Conservation (phyloP, 441 rosid genomes). For the Pelargonium myrrhifolium region DNA sequence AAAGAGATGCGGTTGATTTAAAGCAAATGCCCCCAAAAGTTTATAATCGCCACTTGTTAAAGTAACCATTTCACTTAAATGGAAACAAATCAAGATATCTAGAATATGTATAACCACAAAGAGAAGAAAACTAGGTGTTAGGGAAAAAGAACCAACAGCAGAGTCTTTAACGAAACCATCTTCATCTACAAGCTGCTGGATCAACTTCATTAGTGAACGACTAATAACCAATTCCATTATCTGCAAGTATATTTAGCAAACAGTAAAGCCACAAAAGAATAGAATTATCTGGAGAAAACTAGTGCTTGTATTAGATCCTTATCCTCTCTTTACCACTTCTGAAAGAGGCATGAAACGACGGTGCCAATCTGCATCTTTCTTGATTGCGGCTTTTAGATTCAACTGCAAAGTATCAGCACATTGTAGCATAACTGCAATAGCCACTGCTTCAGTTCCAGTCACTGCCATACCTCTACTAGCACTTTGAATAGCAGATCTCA, state of each 20-base stretch:
- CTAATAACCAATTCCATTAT: slow-evolving; percentile 48
- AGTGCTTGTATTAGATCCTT: background rate
- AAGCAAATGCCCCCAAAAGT: background rate
- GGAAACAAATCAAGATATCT: slow-evolving; percentile 1
- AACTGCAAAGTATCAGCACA: slow-evolving; percentile 55
- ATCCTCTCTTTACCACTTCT: slow-evolving; percentile 41
- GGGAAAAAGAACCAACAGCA: slow-evolving; percentile 48
- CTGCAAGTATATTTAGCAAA: slow-evolving; percentile 31
- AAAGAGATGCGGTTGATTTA: background rate
- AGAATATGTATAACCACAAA: background rate
- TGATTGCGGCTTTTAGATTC: slow-evolving; percentile 55
- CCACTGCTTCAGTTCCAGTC: slow-evolving; percentile 53
- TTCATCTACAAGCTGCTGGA: slow-evolving; percentile 59
- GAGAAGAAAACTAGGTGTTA: background rate
- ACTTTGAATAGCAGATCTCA: slow-evolving; percentile 45
- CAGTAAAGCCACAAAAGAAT: slow-evolving; percentile 8
- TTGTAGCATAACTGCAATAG: slow-evolving; percentile 49
- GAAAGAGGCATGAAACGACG: slow-evolving; percentile 66
- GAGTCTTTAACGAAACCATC: slow-evolving; percentile 81
- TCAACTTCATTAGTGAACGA: slow-evolving; percentile 45
- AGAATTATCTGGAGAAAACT: background rate
- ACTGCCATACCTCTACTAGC: slow-evolving; percentile 45
- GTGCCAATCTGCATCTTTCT: slow-evolving; percentile 64
- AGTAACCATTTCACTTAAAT: background rate
- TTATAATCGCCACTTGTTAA: background rate